These are phyloP conservation scores for Neopestalotiopsis clavispora DNA, from an alignment of 2,329 filamentous ascomycete genomes.

Conservation along the genomic window DNA sequence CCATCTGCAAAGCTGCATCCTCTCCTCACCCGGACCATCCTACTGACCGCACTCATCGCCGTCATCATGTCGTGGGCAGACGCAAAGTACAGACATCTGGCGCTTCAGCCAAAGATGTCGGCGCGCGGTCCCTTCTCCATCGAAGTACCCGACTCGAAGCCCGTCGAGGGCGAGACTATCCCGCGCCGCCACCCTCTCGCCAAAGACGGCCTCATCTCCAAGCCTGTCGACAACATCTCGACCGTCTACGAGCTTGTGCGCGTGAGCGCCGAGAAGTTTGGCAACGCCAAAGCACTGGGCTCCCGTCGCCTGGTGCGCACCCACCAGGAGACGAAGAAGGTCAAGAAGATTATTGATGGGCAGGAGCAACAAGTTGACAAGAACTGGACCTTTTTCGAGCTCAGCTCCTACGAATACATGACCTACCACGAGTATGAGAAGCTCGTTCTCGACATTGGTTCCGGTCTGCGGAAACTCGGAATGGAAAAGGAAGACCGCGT, in stretches of 20 bases:
- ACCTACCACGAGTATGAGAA: slow-evolving; percentile 81
- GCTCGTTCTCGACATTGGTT: slow-evolving; percentile 68
- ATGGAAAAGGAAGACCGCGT: slow-evolving; percentile 71
- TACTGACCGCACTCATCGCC: background rate
- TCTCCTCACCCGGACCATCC: slow-evolving; percentile 1
- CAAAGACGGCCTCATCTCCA: slow-evolving; percentile 65
- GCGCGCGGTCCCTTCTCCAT: slow-evolving; percentile 71
- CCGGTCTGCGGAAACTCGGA: slow-evolving; percentile 75
- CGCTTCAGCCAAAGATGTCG: slow-evolving; percentile 50
- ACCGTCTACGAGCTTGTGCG: slow-evolving; percentile 80
- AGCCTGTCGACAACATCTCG: slow-evolving; percentile 66
- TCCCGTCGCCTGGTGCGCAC: slow-evolving; percentile 76
- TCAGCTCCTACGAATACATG: slow-evolving; percentile 78
- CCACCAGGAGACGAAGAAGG: slow-evolving; percentile 84
- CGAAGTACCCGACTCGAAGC: slow-evolving; percentile 67
- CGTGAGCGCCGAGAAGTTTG: slow-evolving; percentile 67
- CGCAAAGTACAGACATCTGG: slow-evolving; percentile 32
- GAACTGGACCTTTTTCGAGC: slow-evolving; percentile 88
- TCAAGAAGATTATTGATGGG: slow-evolving; percentile 87
- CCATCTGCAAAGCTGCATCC: background rate
- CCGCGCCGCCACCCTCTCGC: slow-evolving; percentile 69
- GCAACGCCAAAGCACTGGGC: slow-evolving; percentile 69
- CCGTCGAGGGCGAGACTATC: slow-evolving; percentile 74
- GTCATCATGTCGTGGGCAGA: slow-evolving; percentile 36
- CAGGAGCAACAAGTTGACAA: slow-evolving; percentile 81